These are phyloP conservation scores for Pseudocercospora vitis DNA, from an alignment of 2,329 filamentous ascomycete genomes.

Conservation along the genomic window DNA sequence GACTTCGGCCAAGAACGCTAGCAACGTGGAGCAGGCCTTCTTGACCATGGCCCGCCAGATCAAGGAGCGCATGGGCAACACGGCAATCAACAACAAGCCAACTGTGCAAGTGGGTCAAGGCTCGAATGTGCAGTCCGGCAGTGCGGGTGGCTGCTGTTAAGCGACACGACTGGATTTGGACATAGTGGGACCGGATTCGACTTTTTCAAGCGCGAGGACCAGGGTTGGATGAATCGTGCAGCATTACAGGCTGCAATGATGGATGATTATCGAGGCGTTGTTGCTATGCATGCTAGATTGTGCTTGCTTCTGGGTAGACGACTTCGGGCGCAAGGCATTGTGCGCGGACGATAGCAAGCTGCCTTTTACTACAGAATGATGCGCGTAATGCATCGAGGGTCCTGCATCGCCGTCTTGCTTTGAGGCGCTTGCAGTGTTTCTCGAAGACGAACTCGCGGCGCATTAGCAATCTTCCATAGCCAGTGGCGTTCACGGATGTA, in stretches of 20 bases:
- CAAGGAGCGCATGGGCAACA: constrained; percentile 99
- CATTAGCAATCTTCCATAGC: constrained; percentile 12
- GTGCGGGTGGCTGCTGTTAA: constrained; percentile 88
- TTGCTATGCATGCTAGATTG: constrained; percentile 27
- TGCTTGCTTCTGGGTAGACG: constrained; percentile 28
- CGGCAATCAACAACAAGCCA: constrained; percentile 96
- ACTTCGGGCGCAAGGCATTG: constrained; percentile 25
- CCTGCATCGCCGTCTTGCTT: background rate
- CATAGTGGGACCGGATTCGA: constrained; percentile 12
- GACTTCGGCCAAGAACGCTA: constrained; percentile 99
- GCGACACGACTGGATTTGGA: constrained; percentile 2
- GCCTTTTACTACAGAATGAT: constrained; percentile 22
- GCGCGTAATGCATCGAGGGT: constrained; percentile 21
- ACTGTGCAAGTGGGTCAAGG: constrained; percentile 94
- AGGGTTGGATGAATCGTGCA: constrained; percentile 20
- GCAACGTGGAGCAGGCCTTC: constrained; percentile 99
- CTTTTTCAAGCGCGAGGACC: constrained; percentile 6
- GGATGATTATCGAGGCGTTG: constrained; percentile 21
- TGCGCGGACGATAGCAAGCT: constrained; percentile 24
- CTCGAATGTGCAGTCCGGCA: constrained; percentile 86
- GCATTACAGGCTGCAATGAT: constrained; percentile 17
- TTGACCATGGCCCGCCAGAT: constrained; percentile 99
- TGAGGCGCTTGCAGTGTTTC: background rate
- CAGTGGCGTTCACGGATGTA: constrained; percentile 10
- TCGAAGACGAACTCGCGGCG: background rate